Base-by-base conservation (phyloP, 768 basidiomycete species). In the Paxillus rubicundulus region DNA sequence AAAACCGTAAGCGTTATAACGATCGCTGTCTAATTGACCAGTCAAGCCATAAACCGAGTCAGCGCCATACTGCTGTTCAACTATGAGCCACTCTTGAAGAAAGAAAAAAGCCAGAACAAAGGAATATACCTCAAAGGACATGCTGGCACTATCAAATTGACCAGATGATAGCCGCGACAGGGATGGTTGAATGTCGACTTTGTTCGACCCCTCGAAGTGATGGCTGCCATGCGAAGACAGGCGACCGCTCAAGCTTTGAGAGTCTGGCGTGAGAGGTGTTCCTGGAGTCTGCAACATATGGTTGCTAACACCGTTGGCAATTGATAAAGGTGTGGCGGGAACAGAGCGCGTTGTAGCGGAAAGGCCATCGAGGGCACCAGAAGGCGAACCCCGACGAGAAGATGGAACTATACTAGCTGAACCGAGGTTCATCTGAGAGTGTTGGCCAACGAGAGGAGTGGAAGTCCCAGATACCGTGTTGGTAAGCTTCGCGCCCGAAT, bases 351-450 rank as follows among this genome's bases (percentile, higher is more conserved):
- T 81, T 30, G 84, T 77, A 33, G 75, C 72, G 33, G 78, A 79
- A 49, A 88, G 67, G 47, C 73, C 75, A 49, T 91, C 88, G 18
- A 86, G 69, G 16, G 82, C 65, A 47, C 80, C 80, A 12, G 82
- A 83, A 30, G 90, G 89, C 14, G 90, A 92, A 18, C 85, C 82
- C 39, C 88, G 81, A 52, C 89, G 85, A 18, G 88, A 88, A 10
- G 75, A 67, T 0, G 87, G 80, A 6, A 67, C 60, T 33, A 65
- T 66, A 28, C 55, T 58, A 42, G 70, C 54, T 1, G 67, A 56
- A 21, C 56, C 50, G 32, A 55, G 66, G 52, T 50, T 74, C 78
- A 63, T 61, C 55, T 87, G 86, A 12, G 82, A 73, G 53, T 85
- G 78, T 56, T 86, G 85, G 18, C 80, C 77, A 32, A 83, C 58